Percentiles rank a stretch among this genome's conserved stretches.
phyloP scores from a whole-genome alignment of 2,329 filamentous ascomycete species.

The Hymenoscyphus salicellus region DNA sequence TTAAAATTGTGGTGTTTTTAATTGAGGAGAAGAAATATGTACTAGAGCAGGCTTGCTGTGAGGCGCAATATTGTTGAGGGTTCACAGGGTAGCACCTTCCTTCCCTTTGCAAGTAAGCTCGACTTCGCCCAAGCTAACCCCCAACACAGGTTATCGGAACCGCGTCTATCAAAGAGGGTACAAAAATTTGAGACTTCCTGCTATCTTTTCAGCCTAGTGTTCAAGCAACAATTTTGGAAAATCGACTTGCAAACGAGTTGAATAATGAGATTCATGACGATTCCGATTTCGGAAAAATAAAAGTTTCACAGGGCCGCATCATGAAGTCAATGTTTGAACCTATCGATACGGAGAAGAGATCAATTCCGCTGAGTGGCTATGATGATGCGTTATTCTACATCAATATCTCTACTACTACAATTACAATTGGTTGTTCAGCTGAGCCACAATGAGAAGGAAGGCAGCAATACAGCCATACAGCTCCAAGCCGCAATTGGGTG shows the following conservation, averaged over 20 bases:
- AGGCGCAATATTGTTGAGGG: not conserved
- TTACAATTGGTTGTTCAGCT: not conserved
- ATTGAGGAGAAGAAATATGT: not conserved
- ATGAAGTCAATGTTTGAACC: too few species aligned
- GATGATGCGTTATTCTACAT: not conserved
- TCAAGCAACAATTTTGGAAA: too few species aligned
- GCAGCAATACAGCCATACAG: not conserved
- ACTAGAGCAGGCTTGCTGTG: not conserved
- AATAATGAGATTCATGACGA: too few species aligned
- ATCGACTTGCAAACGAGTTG: too few species aligned
- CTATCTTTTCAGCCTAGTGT: too few species aligned
- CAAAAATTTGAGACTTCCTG: too few species aligned
- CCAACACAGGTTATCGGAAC: not conserved
- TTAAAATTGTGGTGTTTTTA: not conserved
- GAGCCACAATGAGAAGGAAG: not conserved
- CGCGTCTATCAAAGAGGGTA: not conserved
- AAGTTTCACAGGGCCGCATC: too few species aligned
- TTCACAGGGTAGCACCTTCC: not conserved
- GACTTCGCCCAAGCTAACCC: not conserved
- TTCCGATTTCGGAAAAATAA: too few species aligned
- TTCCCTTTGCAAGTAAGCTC: not conserved
- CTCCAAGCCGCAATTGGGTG: not conserved
- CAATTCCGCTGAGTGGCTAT: not conserved
- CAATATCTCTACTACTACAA: not conserved
- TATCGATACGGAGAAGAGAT: too few species aligned